Evolutionary conservation across 2,329 filamentous ascomycete species (phyloP).

Genomic region (Ceratocystis albifundus): DNA sequence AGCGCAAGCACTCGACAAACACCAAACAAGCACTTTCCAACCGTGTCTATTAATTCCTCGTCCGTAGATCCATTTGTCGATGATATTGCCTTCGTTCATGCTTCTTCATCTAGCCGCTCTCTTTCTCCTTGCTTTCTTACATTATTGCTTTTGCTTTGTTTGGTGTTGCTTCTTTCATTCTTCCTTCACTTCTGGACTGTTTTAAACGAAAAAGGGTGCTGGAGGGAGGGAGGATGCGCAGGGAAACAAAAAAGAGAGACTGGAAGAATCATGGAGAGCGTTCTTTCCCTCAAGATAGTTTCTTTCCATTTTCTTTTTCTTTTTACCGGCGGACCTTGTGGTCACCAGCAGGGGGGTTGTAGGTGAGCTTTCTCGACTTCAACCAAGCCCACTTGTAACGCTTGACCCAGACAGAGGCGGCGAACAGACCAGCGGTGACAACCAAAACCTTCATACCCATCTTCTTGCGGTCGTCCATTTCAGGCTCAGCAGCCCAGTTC

Average conservation of each 20-base stretch:
- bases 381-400: conserved; percentile 97
- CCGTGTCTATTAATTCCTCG: too few relatives aligned
- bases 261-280: background rate
- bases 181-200: background rate
- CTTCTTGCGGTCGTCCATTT: conserved; percentile 99
- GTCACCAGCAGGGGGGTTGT: conserved; percentile 59
- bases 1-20: too few relatives aligned
- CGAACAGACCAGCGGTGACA: conserved; percentile 66
- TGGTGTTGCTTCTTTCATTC: background rate
- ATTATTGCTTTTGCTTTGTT: background rate
- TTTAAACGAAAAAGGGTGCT: conserved; percentile 22
- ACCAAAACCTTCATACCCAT: conserved; percentile 97
- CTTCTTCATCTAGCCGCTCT: background rate
- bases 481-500: conserved; percentile 97
- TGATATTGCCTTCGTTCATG: background rate
- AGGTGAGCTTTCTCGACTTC: conserved; percentile 89
- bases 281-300: background rate
- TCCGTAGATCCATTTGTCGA: background rate
- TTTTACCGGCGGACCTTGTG: conserved; percentile 39
- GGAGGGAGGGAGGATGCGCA: conserved; percentile 21
- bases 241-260: background rate
- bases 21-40: too few relatives aligned
- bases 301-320: conserved; percentile 21
- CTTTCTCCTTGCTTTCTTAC: background rate
- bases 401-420: conserved; percentile 93